Base-by-base conservation (phyloP, 139 green algal species). In the Desmodesmus armatus region DNA sequence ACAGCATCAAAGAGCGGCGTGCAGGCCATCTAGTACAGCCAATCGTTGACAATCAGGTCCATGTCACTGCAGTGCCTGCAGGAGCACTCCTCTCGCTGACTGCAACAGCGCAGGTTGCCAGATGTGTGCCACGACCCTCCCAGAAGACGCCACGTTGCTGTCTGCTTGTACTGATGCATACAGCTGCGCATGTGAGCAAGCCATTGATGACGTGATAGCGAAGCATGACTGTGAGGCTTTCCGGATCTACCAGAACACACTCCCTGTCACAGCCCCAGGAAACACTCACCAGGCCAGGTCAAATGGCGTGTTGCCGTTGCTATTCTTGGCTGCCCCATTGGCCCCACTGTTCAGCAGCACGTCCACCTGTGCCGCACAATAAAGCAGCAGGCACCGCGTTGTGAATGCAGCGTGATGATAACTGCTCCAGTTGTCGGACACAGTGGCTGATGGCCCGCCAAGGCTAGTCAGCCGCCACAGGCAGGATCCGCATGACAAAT, bases 311-410 rank as follows among this genome's bases (percentile, higher is more conserved):
- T 96, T 93, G 3, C 92, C 93, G 23, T 82, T 92, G 44, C 47
- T 85, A 80, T 98, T 98, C 71, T 91, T 84, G 0, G 73, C 89
- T 0, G 65, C 39, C 31, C 84, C 86, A 71, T 94, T 80, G 19
- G 93, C 91, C 21, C 95, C 95, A 41, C 87, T 84, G 3, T 90
- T 85, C 53, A 98, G 78, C 83, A 98, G 90, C 74, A 91, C 65
- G 40, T 84, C 63, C 33, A 93, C 89, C 65, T 93, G n/a, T n/a
- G n/a, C n/a, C n/a, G n/a, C n/a, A n/a, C n/a, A n/a, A n/a, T 93
- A 77, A 29, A 85, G 85, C 23, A 62, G 60, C 3, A 93, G 83
- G 7, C n/a, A n/a, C n/a, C n/a, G n/a, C n/a, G n/a, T n/a, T n/a
- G n/a, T n/a, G n/a, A n/a, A n/a, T n/a, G n/a, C n/a, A n/a, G n/a